A percentile compares a stretch with the other conserved stretches of the same genome.
phyloP scores from a whole-genome alignment of 345 rosid genomes.

The Noccaea bulbosa region DNA sequence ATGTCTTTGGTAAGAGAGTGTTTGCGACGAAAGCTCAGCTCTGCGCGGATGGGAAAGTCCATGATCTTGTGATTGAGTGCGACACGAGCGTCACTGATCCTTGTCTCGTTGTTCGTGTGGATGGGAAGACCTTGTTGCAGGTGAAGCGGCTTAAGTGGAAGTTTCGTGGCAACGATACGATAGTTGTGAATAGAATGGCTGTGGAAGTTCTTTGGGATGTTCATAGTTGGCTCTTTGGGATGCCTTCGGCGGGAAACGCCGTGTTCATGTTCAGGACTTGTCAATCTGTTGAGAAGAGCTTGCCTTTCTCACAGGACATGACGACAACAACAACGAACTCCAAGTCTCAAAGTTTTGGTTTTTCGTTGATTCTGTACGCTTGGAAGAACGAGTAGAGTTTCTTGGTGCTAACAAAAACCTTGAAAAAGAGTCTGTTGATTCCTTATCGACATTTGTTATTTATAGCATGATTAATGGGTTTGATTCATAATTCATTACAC shows the following conservation, averaged over 20 bases:
- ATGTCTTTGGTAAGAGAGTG: constrained; percentile 79
- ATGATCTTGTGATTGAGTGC: constrained; percentile 80
- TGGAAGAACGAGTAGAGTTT: constrained; percentile 68
- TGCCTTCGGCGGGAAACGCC: constrained; percentile 66
- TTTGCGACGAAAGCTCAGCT: constrained; percentile 80
- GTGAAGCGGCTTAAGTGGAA: constrained; percentile 89
- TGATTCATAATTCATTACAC: constrained; percentile 19
- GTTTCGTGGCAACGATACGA: constrained; percentile 87
- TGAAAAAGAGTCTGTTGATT: constrained; percentile 37
- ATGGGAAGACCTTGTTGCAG: constrained; percentile 73
- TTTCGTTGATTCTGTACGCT: constrained; percentile 66
- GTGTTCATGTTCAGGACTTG: constrained; percentile 91
- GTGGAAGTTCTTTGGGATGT: constrained; percentile 97
- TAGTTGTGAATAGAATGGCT: constrained; percentile 76
- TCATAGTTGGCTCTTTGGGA: constrained; percentile 91
- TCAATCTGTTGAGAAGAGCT: constrained; percentile 52
- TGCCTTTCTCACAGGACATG: constrained; percentile 53
- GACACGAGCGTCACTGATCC: constrained; percentile 72
- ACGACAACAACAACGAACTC: constrained; percentile 49
- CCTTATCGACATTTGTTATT: constrained; percentile 37
- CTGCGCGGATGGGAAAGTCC: constrained; percentile 60
- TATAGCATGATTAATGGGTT: constrained; percentile 35
- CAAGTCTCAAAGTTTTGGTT: constrained; percentile 68
- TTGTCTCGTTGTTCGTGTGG: constrained; percentile 77
- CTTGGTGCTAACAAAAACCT: constrained; percentile 29